phyloP scores from a whole-genome alignment of 768 basidiomycete species.

The Pholiota molesta region DNA sequence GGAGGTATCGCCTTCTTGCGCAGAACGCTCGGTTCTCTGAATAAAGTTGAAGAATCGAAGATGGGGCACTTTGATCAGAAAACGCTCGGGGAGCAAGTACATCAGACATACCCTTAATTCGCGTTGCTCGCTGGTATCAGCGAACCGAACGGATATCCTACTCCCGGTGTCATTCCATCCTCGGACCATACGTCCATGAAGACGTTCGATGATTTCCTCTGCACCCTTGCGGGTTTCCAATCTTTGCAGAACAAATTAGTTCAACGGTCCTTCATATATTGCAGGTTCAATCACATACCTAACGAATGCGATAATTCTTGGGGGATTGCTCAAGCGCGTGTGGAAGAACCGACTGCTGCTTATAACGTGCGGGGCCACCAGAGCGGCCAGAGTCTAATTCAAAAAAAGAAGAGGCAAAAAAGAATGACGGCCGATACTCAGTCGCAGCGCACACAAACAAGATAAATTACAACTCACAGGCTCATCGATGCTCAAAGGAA shows the following conservation, averaged over 20 bases:
- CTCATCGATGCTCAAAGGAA: conserved; percentile 73
- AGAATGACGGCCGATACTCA: neutral
- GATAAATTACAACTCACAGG: conserved; percentile 37
- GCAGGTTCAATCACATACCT: conserved; percentile 1
- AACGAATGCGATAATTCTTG: conserved; percentile 81
- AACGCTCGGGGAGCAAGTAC: neutral
- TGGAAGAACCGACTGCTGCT: conserved; percentile 81
- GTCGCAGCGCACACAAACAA: neutral
- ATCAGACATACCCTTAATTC: conserved; percentile 64
- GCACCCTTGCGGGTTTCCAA: conserved; percentile 73
- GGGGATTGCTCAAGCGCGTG: conserved; percentile 74
- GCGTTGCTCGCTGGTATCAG: conserved; percentile 76
- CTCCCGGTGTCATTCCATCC: conserved; percentile 80
- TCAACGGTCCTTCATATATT: neutral
- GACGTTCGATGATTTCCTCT: conserved; percentile 74
- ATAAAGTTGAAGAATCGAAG: neutral
- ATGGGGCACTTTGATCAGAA: conserved; percentile 4
- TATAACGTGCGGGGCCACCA: conserved; percentile 73
- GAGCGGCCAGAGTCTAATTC: conserved; percentile 57
- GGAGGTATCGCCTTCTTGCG: conserved; percentile 64
- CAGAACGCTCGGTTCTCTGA: conserved; percentile 63
- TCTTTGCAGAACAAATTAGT: conserved; percentile 34
- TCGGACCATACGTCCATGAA: conserved; percentile 80
- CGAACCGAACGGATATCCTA: conserved; percentile 79
- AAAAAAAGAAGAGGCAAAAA: neutral